Base-by-base conservation (phyloP, 2,329 filamentous ascomycete genomes). In the Sporothrix brasiliensis region DNA sequence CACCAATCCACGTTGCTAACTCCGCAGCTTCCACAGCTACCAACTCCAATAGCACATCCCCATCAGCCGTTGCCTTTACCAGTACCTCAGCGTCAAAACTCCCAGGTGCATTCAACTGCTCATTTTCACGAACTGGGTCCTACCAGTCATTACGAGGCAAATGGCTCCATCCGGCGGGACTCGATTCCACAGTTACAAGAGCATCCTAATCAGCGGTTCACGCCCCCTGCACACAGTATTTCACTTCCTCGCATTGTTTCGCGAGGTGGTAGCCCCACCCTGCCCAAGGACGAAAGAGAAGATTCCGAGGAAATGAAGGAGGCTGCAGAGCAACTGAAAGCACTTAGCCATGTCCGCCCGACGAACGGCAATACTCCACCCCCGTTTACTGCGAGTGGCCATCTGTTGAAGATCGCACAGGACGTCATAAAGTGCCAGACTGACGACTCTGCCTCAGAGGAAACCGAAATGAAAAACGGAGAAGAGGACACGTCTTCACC, bases 271-370 rank as follows among this genome's bases (percentile, higher is more conserved):
- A 72, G 71, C 44, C 81, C 77, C 2, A 73, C 72, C 58, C 74
- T 78, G 16, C 77, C 78, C 44, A 84, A 85, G 70, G 79, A 84
- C 39, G 83, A 86, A 47, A 84, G 83, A 4, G 87, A 89, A 75
- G 88, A 89, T 70, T 88, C 88, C n/a, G 87, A 86, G 10, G 88
- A 90, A 78, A 89, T 90, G 87, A 87, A 90, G 74, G 87, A 89
- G 77, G 88, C 88, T 24, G 88, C 88, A 4, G 88, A 90, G 75
- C 88, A 90, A 77, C 81, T 90, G 6, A 89, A 90, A 75, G 88
- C 88, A 1, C 77, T 90, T 54, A 89, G 88, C 74, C 87, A 90
- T 75, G 84, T 89, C 68, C 84, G 87, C 2, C 86, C 86, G 72
- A 76, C 83, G 21, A 86, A 84, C 72, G 84, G 68, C 30, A 69